Evolutionary conservation across 768 basidiomycete species (phyloP).

Genomic region (Suillus paluster): DNA sequence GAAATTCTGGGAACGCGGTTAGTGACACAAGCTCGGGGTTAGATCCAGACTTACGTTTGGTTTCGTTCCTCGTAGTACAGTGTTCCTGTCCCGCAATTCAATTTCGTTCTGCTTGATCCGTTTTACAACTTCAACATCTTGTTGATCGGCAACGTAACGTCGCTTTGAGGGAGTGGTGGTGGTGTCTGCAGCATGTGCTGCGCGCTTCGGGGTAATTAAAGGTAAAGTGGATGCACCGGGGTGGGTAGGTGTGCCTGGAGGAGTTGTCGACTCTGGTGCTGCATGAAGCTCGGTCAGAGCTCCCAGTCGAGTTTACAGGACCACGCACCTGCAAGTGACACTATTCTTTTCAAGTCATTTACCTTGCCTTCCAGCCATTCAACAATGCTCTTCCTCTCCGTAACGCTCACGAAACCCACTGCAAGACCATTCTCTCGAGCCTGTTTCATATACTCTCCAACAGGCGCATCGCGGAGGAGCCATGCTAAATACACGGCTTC

Average conservation of each 20-base stretch:
- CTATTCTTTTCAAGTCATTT: constrained; percentile 29
- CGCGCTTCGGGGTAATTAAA: constrained; percentile 28
- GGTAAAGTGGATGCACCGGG: constrained; percentile 19
- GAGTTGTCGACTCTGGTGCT: constrained; percentile 58
- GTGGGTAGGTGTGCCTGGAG: constrained; percentile 58
- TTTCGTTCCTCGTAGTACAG: constrained; percentile 82
- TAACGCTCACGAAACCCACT: constrained; percentile 81
- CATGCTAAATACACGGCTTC: constrained; percentile 88
- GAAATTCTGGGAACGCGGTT: constrained; percentile 68
- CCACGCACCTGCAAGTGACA: constrained; percentile 26
- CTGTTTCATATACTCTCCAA: constrained; percentile 89
- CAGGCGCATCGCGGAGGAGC: constrained; percentile 70
- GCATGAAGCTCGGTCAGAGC: background rate
- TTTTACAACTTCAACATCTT: constrained; percentile 86
- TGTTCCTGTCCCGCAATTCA: constrained; percentile 82
- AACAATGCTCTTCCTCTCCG: constrained; percentile 83
- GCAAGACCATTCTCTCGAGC: constrained; percentile 75
- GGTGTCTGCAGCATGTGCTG: constrained; percentile 28
- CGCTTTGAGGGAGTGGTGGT: constrained; percentile 64
- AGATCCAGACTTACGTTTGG: constrained; percentile 63
- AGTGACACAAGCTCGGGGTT: background rate
- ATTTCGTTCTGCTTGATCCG: constrained; percentile 74
- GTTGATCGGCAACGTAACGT: constrained; percentile 76
- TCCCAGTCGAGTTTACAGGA: background rate
- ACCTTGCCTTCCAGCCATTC: constrained; percentile 79